Evolutionary conservation across 1,284 basidiomycete species (phyloP), one percentile per base, ranked within the genome.

Genomic region (Ustilago hordei): DNA sequence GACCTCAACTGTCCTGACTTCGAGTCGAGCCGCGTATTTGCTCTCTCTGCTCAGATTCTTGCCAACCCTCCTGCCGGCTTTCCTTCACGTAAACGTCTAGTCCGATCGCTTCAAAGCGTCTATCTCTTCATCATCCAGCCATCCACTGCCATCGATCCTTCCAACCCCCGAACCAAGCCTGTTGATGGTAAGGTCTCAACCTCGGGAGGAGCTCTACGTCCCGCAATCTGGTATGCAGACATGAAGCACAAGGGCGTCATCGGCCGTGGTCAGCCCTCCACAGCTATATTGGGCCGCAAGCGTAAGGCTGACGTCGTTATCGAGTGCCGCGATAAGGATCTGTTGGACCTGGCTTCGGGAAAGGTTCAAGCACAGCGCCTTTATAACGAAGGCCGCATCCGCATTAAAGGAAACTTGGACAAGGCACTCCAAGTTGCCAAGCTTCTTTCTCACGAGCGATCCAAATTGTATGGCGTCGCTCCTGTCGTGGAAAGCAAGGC

Each of bases 81-180:
- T 45, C 77, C 80, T 12, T 74, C 77, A 9, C 76, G 73, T 43
- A 78, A 76, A 32, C 66, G 75, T n/a, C 79, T 84, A 19, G 41
- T 78, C 34, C 73, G 79, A 45, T 69, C 74, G 48, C 69, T 84
- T 8, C 67, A 80, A 34, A 79, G 79, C 56, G 69, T 84, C 64
- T 84, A 84, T 64, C 69, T 83, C 34, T 85, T 84, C 50, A 52
- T 84, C 55, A 76, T 85, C 45, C 80, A 84, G 48, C 83, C 83
- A 11, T 68, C 68, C 34, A 43, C 38, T 19, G 74, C 80, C 28
- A 69, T 83, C 48, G 77, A 82, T 39, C 73, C 80, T 2, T 72
- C 68, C 53, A 83, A 83, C 55, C 81, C 81, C 7, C 70, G 81
- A 34, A 79, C 80, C 60, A 79, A 73, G 62, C 81, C 81, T 2